Percentiles rank a stretch among this genome's conserved stretches.
Conservation (phyloP, 257 asterid species). For the Handroanthus guayacan region DNA sequence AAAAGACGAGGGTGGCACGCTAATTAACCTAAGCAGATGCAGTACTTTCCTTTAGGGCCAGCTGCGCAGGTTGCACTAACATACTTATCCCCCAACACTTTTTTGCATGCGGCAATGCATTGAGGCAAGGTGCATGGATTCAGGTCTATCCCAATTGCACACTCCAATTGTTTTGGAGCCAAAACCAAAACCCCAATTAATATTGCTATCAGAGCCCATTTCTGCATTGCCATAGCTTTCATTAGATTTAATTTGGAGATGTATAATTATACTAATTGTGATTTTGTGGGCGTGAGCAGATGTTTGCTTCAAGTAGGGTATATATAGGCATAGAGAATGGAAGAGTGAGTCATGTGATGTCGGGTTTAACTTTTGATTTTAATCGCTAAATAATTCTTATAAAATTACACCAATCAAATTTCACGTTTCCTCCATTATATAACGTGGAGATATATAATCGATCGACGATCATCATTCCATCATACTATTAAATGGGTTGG, state of each 20-base stretch:
- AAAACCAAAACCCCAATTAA: slow-evolving; percentile 27
- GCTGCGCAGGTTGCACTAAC: slow-evolving; percentile 57
- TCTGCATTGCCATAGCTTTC: slow-evolving; percentile 28
- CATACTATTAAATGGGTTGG: too few relatives aligned
- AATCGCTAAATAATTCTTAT: not conserved
- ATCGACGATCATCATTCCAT: too few relatives aligned
- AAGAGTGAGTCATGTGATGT: slow-evolving; percentile 21
- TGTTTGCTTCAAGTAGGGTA: not conserved
- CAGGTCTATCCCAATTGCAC: slow-evolving; percentile 57
- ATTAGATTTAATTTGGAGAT: not conserved
- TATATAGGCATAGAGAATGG: slow-evolving; percentile 20
- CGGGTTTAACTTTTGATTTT: slow-evolving; percentile 1
- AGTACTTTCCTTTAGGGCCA: slow-evolving; percentile 61
- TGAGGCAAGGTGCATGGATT: slow-evolving; percentile 60
- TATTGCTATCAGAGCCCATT: slow-evolving; percentile 25
- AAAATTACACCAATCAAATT: slow-evolving; percentile 7
- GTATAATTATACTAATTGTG: not conserved
- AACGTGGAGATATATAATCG: too few relatives aligned
- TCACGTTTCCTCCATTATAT: not conserved
- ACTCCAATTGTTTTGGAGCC: slow-evolving; percentile 50
- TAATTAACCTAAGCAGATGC: slow-evolving; percentile 53
- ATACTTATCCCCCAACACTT: slow-evolving; percentile 45
- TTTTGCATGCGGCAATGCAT: slow-evolving; percentile 60
- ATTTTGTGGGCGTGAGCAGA: not conserved
- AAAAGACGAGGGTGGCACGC: too few relatives aligned